Base-by-base conservation (phyloP, 768 basidiomycete species). In the Panellus pusillus region DNA sequence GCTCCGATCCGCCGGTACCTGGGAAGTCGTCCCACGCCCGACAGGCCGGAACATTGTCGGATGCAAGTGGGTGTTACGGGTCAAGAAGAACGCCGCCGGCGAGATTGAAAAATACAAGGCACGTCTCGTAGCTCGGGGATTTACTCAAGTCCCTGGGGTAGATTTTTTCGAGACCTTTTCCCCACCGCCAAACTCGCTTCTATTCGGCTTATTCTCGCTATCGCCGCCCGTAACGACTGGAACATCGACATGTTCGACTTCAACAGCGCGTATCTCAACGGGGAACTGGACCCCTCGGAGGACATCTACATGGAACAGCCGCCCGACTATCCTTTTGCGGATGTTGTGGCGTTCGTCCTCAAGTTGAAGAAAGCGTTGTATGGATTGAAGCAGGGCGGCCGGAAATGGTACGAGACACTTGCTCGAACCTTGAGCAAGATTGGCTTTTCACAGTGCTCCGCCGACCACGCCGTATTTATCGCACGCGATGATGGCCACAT, bases 91-190 rank as follows among this genome's bases (percentile, higher is more conserved):
- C n/a, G n/a, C n/a, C n/a, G n/a, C n/a, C n/a, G n/a, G n/a, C n/a
- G n/a, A n/a, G n/a, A n/a, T n/a, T n/a, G n/a, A n/a, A n/a, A n/a
- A n/a, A n/a, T n/a, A n/a, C n/a, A n/a, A n/a, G n/a, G n/a, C n/a
- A n/a, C n/a, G n/a, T n/a, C n/a, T n/a, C n/a, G n/a, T n/a, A n/a
- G n/a, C n/a, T n/a, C n/a, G n/a, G n/a, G n/a, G n/a, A 44, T 74
- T 72, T 65, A 50, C 66, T 0, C 79, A 80, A 61, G 61, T 68
- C 6, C 68, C 64, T 4, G 74, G 77, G 0, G 53, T 72, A 4
- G 74, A 79, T 51, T 80, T 67, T 60, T 60, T 63, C 29, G 69
- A 74, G 7, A 74, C 70, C 0, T 72, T 63, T 43, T 60, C 74
- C 70, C 75, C 7, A 61, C 69, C 4, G 65, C 64, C 1, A 65